These are phyloP conservation scores for Boletus reticulatus DNA, from an alignment of 768 basidiomycete species.

Conservation along the genomic window DNA sequence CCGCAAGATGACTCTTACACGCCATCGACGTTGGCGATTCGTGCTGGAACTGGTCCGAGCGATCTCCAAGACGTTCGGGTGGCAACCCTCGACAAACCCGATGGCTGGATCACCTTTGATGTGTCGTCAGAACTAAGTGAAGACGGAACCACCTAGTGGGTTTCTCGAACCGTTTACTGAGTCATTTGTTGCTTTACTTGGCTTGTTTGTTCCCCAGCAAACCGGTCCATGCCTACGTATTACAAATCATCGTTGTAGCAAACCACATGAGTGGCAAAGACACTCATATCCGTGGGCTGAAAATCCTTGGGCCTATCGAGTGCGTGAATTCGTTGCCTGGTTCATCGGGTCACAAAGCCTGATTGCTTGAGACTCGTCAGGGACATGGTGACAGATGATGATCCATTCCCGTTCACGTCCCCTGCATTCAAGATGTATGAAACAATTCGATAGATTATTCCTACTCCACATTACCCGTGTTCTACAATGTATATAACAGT, in stretches of 20 bases:
- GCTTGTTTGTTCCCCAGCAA: conserved; percentile 48
- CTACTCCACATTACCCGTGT: conserved; percentile 23
- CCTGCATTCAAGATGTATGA: conserved; percentile 75
- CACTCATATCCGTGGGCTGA: conserved; percentile 92
- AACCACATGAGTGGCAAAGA: conserved; percentile 99
- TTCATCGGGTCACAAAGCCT: background rate
- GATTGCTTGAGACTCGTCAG: conserved; percentile 22
- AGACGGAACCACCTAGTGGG: conserved; percentile 77
- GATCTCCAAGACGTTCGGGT: conserved; percentile 92
- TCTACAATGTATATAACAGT: conserved; percentile 25
- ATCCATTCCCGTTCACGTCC: conserved; percentile 69
- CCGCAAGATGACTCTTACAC: conserved; percentile 95
- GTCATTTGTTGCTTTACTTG: background rate
- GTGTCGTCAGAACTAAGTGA: conserved; percentile 77
- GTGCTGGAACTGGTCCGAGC: conserved; percentile 87
- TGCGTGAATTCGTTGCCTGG: conserved; percentile 32
- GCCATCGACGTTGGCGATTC: conserved; percentile 84
- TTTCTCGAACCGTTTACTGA: conserved; percentile 6
- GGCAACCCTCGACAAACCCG: conserved; percentile 84
- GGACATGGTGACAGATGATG: conserved; percentile 53
- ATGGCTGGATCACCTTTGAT: conserved; percentile 91
- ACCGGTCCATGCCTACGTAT: conserved; percentile 83
- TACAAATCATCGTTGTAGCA: conserved; percentile 86
- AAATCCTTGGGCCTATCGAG: conserved; percentile 84
- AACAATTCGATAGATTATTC: conserved; percentile 55